Conservation (phyloP, 192 early-diverging fungal species). For the Pecoramyces ruminantium region DNA sequence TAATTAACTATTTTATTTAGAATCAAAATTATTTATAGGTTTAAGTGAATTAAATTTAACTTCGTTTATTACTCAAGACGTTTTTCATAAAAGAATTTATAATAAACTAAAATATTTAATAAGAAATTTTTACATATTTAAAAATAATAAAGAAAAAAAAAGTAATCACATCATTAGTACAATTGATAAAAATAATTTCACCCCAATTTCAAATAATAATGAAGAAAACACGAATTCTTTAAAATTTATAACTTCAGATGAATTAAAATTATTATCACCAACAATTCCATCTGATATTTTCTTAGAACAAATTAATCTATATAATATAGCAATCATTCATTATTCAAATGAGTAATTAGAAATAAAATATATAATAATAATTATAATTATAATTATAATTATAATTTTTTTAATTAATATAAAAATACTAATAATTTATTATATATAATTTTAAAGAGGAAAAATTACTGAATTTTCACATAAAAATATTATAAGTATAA, state of each 20-base stretch:
- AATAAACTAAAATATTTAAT: neutral
- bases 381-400: no score
- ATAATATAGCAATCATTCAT: neutral
- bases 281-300: neutral
- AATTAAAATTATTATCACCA: neutral
- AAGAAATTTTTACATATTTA: neutral
- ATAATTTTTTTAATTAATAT: no score
- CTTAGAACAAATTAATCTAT: neutral
- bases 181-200: no score
- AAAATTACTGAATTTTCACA: neutral
- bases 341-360: neutral
- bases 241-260: neutral
- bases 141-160: neutral
- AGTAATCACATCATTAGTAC: no score
- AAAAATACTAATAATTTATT: no score
- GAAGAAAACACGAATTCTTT: neutral
- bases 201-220: neutral
- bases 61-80: neutral
- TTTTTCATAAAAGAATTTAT: neutral
- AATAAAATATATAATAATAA: no score
- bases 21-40: neutral
- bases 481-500: neutral
- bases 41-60: neutral
- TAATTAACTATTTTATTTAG: neutral
- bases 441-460: neutral